Percentiles rank a stretch among this genome's conserved stretches.
Conservation (phyloP, 768 basidiomycete species). For the Auriscalpium microsporum region DNA sequence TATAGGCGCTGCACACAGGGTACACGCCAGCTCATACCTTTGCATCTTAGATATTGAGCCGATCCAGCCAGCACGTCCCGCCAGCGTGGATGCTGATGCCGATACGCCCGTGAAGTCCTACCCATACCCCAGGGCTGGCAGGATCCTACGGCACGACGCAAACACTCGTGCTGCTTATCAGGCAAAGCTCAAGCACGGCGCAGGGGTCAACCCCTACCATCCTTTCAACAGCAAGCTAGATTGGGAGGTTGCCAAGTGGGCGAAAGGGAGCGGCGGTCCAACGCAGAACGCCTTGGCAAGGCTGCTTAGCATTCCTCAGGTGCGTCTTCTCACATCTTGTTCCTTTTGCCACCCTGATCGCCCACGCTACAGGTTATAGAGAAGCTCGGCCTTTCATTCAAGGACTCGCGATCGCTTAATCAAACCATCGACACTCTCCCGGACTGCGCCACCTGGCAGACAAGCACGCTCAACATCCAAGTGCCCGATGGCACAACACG, state of each 20-base stretch:
- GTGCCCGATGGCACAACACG: too few relatives aligned
- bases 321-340: not conserved
- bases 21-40: too few relatives aligned
- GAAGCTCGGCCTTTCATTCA: conserved; percentile 2
- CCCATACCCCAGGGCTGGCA: not conserved
- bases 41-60: too few relatives aligned
- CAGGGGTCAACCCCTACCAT: conserved; percentile 1
- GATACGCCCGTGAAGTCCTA: too few relatives aligned
- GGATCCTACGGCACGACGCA: not conserved
- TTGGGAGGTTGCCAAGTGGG: conserved; percentile 15
- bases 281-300: conserved; percentile 9
- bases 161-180: not conserved
- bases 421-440: not conserved
- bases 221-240: conserved; percentile 10
- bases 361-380: conserved; percentile 1
- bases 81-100: too few relatives aligned
- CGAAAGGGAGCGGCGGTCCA: conserved; percentile 8
- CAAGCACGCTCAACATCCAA: not conserved
- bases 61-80: too few relatives aligned
- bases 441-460: not conserved
- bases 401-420: not conserved
- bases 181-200: not conserved
- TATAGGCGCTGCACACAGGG: too few relatives aligned
- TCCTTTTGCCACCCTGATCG: not conserved
- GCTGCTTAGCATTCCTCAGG: conserved; percentile 8